Percentiles rank a stretch among this genome's conserved stretches.
Conservation (phyloP, 2,329 filamentous ascomycete genomes). For the Coleophoma crateriformis region DNA sequence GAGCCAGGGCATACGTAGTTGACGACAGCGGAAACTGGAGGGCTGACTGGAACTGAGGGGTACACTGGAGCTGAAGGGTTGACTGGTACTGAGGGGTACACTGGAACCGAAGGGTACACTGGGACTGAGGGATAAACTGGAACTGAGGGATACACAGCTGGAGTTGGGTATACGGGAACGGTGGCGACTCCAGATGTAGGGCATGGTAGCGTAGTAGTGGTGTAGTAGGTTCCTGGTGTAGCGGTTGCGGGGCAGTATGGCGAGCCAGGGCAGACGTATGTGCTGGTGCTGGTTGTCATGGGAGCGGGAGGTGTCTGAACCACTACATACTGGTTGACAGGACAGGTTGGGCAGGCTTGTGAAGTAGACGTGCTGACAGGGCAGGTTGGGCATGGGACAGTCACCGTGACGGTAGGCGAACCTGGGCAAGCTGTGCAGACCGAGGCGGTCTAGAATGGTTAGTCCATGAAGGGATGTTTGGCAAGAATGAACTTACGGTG, state of each 20-base stretch:
- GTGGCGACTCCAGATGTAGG: too few species aligned
- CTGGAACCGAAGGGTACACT: too few species aligned
- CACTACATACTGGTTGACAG: neutral
- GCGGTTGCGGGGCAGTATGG: neutral
- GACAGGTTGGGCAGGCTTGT: neutral
- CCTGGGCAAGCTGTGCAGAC: slow-evolving; percentile 1
- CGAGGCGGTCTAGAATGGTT: neutral
- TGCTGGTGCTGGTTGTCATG: neutral
- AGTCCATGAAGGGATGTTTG: too few species aligned
- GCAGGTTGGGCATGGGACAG: neutral
- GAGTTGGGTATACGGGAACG: neutral
- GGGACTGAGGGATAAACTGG: too few species aligned
- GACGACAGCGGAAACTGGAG: neutral
- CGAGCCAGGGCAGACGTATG: neutral
- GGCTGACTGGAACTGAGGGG: too few species aligned
- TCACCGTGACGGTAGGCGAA: neutral
- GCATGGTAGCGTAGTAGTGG: too few species aligned
- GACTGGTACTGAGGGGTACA: too few species aligned
- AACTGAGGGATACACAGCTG: neutral
- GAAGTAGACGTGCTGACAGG: neutral
- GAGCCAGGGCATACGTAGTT: neutral
- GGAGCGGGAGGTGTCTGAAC: neutral
- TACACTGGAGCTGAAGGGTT: too few species aligned
- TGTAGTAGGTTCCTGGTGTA: neutral
- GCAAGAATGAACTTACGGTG: neutral